These are phyloP conservation scores for Dichotomocladium elegans DNA, from an alignment of 371 early-diverging fungal genomes.

Conservation along the genomic window DNA sequence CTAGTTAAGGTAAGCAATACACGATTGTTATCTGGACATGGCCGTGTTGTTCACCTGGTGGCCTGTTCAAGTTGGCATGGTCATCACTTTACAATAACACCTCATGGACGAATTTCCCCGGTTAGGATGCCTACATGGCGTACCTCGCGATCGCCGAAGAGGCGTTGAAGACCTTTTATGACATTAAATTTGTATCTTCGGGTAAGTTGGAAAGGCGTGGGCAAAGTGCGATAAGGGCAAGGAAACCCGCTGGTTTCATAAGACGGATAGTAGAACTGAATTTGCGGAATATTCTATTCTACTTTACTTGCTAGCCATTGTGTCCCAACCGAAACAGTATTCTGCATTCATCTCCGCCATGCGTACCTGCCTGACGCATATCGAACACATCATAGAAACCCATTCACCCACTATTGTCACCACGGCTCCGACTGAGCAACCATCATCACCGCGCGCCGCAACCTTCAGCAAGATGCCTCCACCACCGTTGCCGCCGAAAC, in stretches of 20 bases:
- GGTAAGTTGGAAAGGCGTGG: conserved; percentile 19
- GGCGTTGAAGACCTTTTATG: conserved; percentile 28
- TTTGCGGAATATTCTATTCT: background rate
- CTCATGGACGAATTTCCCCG: background rate
- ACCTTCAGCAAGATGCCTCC: conserved; percentile 6
- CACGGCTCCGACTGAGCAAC: too few species aligned
- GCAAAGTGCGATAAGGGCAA: background rate
- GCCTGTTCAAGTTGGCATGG: background rate
- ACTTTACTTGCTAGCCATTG: conserved; percentile 26
- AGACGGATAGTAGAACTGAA: background rate
- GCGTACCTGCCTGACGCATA: conserved; percentile 33
- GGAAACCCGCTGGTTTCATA: background rate
- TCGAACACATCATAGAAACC: conserved; percentile 33
- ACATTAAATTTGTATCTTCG: conserved; percentile 45
- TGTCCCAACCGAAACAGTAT: conserved; percentile 40
- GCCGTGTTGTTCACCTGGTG: background rate
- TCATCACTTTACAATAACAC: background rate
- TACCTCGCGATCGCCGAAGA: conserved; percentile 26
- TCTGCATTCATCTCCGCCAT: conserved; percentile 25
- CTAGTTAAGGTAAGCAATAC: conserved; percentile 27
- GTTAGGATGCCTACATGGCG: conserved; percentile 43
- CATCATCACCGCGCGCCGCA: too few species aligned
- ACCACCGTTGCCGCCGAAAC: conserved; percentile 19
- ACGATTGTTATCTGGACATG: background rate
- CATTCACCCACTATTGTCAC: too few species aligned